Evolutionary conservation across 306 rosid species (phyloP), one percentile per base, ranked within the genome.

Genomic region (Echinosophora koreensis): DNA sequence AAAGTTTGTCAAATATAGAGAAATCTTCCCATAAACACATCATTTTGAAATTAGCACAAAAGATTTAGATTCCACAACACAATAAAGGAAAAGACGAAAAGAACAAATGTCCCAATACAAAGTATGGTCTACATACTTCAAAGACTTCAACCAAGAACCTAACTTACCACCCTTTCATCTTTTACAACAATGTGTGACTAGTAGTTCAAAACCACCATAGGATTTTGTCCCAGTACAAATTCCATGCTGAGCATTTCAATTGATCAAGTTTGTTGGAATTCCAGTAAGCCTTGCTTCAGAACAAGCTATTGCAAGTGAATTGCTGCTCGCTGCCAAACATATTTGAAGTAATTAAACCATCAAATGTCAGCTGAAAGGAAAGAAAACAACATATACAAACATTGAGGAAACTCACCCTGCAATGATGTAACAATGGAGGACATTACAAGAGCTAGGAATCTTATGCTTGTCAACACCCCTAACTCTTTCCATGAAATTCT

Each of bases 301-400:
- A 41, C 50, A 28, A 30, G 12, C 47, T 10, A 27, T 35, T 0
- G n/a, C 9, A 13, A 47, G 34, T 4, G 17, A 32, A 49, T 44
- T 44, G 6, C 32, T 35, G 41, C 37, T 54, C 60, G 12, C 73
- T 80, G 78, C 32, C 37, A 81, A 50, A 18, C 59, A 51, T 39
- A 18, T 17, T 17, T 17, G 28, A 12, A 3, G 0, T 49, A 11
- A 61, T 35, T n/a, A 71, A 42, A 65, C 30, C 5, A 5, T 34
- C 28, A 34, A 0, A 0, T 17, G 52, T 6, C 9, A 41, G 1
- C 46, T 47, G 46, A 54, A 34, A 6, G 44, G 18, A 66, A 56
- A 47, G 8, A 44, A 44, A 64, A 4, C 11, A 55, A 1, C n/a
- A 47, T 13, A 35, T 66, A 12, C 2, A 56, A 59, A 61, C 57